Evolutionary conservation across 2,329 filamentous ascomycete genomes (phyloP), one percentile per base, ranked within the genome.

Genomic region (Ascocoryne sarcoides): DNA sequence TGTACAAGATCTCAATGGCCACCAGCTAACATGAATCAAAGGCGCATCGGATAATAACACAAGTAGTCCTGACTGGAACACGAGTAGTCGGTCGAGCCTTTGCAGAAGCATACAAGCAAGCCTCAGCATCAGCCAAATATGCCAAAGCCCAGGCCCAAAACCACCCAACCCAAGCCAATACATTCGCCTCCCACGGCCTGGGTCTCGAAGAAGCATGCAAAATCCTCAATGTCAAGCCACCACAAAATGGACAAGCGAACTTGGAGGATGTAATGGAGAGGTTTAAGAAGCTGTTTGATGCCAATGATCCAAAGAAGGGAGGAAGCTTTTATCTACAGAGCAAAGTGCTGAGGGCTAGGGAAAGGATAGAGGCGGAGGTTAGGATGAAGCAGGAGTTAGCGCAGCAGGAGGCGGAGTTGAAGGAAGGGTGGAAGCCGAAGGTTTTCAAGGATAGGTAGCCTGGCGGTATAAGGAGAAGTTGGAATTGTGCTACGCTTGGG

Each of bases 281-380:
- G 39, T 98, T 96, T 73, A 96, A 96, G 76, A 79, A 82, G 50
- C 69, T 98, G 35, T 98, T 95, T 61, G 92, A 98, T 64, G 69
- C 77, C 54, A 98, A 98, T 67, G 85, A 98, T 50, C 90, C 92
- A 9, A 74, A 93, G 64, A 95, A 95, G 60, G 92, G 92, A 26
- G 92, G 92, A 39, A 95, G 88, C 57, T 98, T 98, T 66, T 98
- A 98, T 65, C 72, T 98, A 36, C 92, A 98, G 67, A 96, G 90
- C 72, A 98, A 98, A 68, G 79, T 98, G 40, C 66, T 96, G 53
- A 74, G 92, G 47, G 92, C 92, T 43, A 77, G 90, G 56, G 90
- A 98, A 67, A 73, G 92, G 49, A 83, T 98, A 66, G 90, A 96
- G 68, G 73, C 82, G 55, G 90, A 98, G 65, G 68, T 92, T 30